phyloP scores from a whole-genome alignment of 1,284 basidiomycete genomes.

The Cryptococcus depauperatus region DNA sequence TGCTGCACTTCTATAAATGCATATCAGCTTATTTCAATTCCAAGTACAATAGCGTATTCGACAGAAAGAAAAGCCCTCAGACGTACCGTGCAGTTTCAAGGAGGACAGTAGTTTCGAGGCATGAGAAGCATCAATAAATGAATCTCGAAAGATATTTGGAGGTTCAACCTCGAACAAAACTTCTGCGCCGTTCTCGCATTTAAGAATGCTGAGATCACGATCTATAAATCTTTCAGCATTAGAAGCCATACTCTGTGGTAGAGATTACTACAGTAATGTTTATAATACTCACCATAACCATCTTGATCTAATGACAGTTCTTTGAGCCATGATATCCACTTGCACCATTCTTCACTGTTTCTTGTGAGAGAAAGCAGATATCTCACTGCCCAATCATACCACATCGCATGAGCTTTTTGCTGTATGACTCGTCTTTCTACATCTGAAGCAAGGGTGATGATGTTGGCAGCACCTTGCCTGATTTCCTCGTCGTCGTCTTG shows the following conservation, averaged over 20 bases:
- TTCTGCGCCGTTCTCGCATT: slow-evolving; percentile 3
- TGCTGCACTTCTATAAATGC: no score
- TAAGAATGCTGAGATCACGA: slow-evolving; percentile 9
- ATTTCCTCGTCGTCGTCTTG: slow-evolving; percentile 42
- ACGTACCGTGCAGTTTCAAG: no score
- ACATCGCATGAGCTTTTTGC: slow-evolving; percentile 22
- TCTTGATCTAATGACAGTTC: slow-evolving; percentile 7
- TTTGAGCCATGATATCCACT: slow-evolving; percentile 27
- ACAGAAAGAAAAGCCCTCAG: no score
- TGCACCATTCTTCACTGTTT: neutral
- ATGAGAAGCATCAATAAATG: slow-evolving; percentile 19
- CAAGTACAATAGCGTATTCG: no score
- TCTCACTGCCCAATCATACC: slow-evolving; percentile 26
- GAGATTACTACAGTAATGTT: neutral
- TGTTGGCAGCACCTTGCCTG: slow-evolving; percentile 20
- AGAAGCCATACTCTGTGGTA: no score
- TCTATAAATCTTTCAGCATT: no score
- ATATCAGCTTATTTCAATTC: no score
- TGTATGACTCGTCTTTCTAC: slow-evolving; percentile 15
- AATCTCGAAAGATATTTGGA: slow-evolving; percentile 40
- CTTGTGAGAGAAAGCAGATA: neutral
- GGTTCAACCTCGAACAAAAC: slow-evolving; percentile 41
- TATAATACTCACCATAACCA: slow-evolving; percentile 17
- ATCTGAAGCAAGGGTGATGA: slow-evolving; percentile 21
- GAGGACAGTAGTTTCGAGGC: slow-evolving; percentile 17